phyloP scores from a whole-genome alignment of 371 early-diverging fungal species.

The Paraphysoderma sedebokerense region DNA sequence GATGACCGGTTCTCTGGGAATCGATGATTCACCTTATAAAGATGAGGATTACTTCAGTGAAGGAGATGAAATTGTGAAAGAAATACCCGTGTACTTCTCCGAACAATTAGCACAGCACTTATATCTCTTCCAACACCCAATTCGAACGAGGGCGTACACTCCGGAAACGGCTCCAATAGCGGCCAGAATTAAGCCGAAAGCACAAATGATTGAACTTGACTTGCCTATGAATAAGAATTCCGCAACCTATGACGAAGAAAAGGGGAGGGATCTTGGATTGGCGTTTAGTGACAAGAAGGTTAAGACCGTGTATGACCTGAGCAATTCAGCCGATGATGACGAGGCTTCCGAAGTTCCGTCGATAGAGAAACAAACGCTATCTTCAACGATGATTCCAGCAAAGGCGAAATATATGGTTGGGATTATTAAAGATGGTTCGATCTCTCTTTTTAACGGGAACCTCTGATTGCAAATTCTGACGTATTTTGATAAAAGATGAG shows the following conservation, averaged over 20 bases:
- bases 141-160: conserved; percentile 33
- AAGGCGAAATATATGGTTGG: conserved; percentile 67
- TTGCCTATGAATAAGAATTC: conserved; percentile 55
- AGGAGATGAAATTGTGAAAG: conserved; percentile 54
- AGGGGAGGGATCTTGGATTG: conserved; percentile 58
- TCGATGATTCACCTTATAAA: too few species aligned
- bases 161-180: conserved; percentile 25
- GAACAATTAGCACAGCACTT: conserved; percentile 44
- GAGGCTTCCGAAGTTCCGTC: conserved; percentile 21
- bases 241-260: conserved; percentile 47
- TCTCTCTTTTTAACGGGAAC: neutral
- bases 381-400: conserved; percentile 53
- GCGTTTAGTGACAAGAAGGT: conserved; percentile 54
- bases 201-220: conserved; percentile 69
- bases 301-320: conserved; percentile 43
- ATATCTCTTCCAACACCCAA: conserved; percentile 70
- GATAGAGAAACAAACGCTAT: conserved; percentile 55
- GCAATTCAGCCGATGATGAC: conserved; percentile 21
- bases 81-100: conserved; percentile 59
- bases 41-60: conserved; percentile 16
- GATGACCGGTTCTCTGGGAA: too few species aligned
- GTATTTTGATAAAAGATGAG: conserved; percentile 26
- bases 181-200: conserved; percentile 66
- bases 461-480: neutral
- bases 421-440: conserved; percentile 44